Evolutionary conservation across 2,329 filamentous ascomycete genomes (phyloP).

Genomic region (Penicillium hesseltinei): DNA sequence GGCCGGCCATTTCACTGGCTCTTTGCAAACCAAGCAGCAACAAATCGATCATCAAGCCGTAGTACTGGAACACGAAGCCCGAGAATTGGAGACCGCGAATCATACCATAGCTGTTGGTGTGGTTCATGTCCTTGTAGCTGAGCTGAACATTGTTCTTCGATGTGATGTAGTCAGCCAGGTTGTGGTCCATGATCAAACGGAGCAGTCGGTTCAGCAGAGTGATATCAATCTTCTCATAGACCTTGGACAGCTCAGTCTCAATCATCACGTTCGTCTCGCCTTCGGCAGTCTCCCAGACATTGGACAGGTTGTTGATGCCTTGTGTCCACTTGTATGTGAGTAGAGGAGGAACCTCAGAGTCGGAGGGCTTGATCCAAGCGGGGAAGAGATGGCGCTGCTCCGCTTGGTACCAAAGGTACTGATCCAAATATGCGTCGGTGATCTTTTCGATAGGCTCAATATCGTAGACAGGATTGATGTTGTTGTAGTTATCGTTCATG

Average conservation of each 20-base stretch:
- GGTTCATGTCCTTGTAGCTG: constrained; percentile 99
- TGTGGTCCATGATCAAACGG: constrained; percentile 98
- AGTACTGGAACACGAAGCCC: constrained; percentile 98
- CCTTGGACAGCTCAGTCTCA: constrained; percentile 96
- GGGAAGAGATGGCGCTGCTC: constrained; percentile 97
- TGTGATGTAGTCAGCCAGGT: constrained; percentile 97
- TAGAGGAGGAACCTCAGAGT: constrained; percentile 93
- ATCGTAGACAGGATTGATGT: constrained; percentile 98
- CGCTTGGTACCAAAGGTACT: constrained; percentile 98
- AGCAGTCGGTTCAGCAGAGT: constrained; percentile 91
- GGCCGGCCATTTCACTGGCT: constrained; percentile 96
- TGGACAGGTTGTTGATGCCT: constrained; percentile 95
- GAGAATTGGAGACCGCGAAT: constrained; percentile 97
- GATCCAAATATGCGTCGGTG: constrained; percentile 95
- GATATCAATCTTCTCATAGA: constrained; percentile 98
- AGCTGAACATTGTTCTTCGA: constrained; percentile 99
- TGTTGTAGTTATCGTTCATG: constrained; percentile 99
- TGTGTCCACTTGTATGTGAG: constrained; percentile 99
- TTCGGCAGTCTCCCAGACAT: constrained; percentile 90
- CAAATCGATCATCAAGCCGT: constrained; percentile 91
- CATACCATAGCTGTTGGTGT: constrained; percentile 98
- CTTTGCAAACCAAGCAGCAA: constrained; percentile 88
- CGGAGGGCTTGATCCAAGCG: constrained; percentile 98
- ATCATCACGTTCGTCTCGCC: constrained; percentile 99
- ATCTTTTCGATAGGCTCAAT: constrained; percentile 99